phyloP scores from a whole-genome alignment of 306 rosid species.

The Medicago arabica region DNA sequence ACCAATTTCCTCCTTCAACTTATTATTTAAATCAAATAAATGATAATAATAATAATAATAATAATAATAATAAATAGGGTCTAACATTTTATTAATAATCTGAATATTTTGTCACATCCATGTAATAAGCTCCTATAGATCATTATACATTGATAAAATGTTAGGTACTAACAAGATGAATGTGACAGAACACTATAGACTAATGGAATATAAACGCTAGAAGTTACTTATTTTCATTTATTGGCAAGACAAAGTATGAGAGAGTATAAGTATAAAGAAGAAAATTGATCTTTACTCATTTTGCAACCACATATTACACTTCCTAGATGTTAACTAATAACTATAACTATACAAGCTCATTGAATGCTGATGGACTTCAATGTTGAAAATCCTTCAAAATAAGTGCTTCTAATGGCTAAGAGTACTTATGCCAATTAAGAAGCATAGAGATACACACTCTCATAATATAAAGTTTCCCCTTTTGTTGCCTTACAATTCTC shows the following conservation, averaged over 20 bases:
- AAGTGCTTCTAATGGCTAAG: slow-evolving; percentile 42
- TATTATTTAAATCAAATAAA: background rate
- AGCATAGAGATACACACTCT: slow-evolving; percentile 86
- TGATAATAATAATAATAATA: background rate
- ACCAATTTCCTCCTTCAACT: background rate
- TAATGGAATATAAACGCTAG: background rate
- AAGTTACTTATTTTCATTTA: background rate
- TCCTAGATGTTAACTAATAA: slow-evolving; percentile 20
- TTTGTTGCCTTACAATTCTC: slow-evolving; percentile 76
- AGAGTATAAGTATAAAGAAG: background rate
- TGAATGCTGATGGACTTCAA: background rate
- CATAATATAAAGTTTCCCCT: slow-evolving; percentile 77
- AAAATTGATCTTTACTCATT: background rate
- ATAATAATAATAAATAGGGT: background rate
- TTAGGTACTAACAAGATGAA: background rate
- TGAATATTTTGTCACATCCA: background rate
- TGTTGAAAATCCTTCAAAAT: slow-evolving; percentile 5
- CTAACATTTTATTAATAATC: background rate
- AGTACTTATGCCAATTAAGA: slow-evolving; percentile 75
- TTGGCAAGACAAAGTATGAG: background rate
- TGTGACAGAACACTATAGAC: background rate
- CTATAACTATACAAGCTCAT: background rate
- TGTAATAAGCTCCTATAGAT: background rate
- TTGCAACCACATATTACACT: slow-evolving; percentile 10
- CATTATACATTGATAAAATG: background rate